Percentiles rank a stretch among this genome's conserved stretches.
Conservation (phyloP, 2,329 filamentous ascomycete species). For the Fusarium sublunatum region DNA sequence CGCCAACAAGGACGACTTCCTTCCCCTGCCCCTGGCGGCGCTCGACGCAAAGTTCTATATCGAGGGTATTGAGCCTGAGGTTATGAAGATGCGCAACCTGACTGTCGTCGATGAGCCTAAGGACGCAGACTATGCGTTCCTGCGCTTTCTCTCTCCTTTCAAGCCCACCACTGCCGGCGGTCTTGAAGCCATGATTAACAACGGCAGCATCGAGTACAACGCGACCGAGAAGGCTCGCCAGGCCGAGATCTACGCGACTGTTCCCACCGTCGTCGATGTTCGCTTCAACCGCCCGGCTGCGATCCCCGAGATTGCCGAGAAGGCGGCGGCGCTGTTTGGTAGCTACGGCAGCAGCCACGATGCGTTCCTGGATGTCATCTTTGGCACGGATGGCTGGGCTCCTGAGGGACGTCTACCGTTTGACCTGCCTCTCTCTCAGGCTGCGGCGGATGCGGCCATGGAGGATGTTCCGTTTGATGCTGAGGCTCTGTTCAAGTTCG, state of each 20-base stretch:
- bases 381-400: slow-evolving; percentile 47
- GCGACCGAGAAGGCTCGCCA: slow-evolving; percentile 43
- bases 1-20: slow-evolving; percentile 38
- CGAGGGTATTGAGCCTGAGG: slow-evolving; percentile 31
- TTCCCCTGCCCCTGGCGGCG: slow-evolving; percentile 33
- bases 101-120: slow-evolving; percentile 50
- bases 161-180: slow-evolving; percentile 50
- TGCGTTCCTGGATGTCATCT: slow-evolving; percentile 58
- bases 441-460: slow-evolving; percentile 52
- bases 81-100: slow-evolving; percentile 43
- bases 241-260: slow-evolving; percentile 51
- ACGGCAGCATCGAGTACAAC: slow-evolving; percentile 56
- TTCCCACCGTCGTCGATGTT: slow-evolving; percentile 58
- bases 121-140: slow-evolving; percentile 56
- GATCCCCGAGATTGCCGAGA: slow-evolving; percentile 55
- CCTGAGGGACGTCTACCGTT: slow-evolving; percentile 53
- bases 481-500: slow-evolving; percentile 47
- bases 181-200: slow-evolving; percentile 54
- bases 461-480: slow-evolving; percentile 49
- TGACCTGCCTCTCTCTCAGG: slow-evolving; percentile 58
- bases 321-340: slow-evolving; percentile 53
- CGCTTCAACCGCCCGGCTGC: slow-evolving; percentile 56
- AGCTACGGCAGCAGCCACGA: slow-evolving; percentile 55
- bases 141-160: slow-evolving; percentile 55
- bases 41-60: slow-evolving; percentile 41